Base-by-base conservation (phyloP, 106 monocot species). In the Apostasia ramifera region DNA sequence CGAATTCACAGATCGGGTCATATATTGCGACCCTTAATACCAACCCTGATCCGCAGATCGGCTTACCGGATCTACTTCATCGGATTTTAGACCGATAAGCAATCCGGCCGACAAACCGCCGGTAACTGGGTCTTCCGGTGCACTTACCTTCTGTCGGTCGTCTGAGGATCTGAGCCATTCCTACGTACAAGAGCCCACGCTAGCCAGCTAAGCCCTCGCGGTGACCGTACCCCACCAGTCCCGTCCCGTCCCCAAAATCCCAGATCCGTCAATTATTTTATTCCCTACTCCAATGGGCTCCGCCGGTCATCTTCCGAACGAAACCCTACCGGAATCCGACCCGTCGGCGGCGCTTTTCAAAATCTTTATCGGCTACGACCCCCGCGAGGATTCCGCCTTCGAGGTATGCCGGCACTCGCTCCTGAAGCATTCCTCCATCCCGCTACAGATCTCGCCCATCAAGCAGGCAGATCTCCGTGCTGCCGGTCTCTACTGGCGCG, bases 321-420 rank as follows among this genome's bases (percentile, higher is more conserved):
- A 53, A 53, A 53, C 53, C 60, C 60, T 6, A 7, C 26, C 11
- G 2, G 6, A 39, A 15, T 43, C 73, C 12, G 10, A 40, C 12
- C 9, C 57, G 11, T 4, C 51, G 13, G 54, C 40, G n/a, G 40
- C 56, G 45, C 74, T 85, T 26, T 89, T 93, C 79, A 78, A 74
- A 77, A 77, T 94, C 68, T 94, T 90, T 76, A 74, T 94, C 61
- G 94, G 94, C 9, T 90, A 94, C 81, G 94, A 94, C 80, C 87
- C 94, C 41, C 73, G 81, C 14, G 94, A 94, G 76, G 73, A 81
- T 62, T 62, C 71, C n/a, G 94, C 94, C 43, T 95, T 69, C 83
- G 62, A 80, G 50, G 91, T 95, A 1, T 95, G 94, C 79, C 80
- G 83, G 15, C 85, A 72, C 41, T 86, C 91, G 57, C 81, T 94